Percentiles rank a stretch among this genome's conserved stretches.
phyloP scores from a whole-genome alignment of 139 green algal genomes.

The Medakamo hakoo region DNA sequence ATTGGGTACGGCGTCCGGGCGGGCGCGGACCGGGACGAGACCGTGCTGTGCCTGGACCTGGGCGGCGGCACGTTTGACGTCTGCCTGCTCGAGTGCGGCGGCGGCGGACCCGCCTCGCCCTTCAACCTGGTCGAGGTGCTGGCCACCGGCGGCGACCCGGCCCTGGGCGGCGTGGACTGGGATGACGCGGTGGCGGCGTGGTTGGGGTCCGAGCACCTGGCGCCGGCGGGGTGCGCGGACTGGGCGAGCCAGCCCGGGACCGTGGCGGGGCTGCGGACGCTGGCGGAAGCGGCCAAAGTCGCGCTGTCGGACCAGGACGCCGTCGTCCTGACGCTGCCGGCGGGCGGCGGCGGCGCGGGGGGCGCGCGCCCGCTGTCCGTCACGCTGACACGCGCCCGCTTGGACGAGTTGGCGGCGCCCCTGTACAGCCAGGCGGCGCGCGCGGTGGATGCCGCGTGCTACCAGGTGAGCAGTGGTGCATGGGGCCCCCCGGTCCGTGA shows the following conservation, averaged over 20 bases:
- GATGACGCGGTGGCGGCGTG: constrained; percentile 49
- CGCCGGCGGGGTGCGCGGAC: constrained; percentile 15
- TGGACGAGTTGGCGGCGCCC: constrained; percentile 42
- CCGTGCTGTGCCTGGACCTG: constrained; percentile 79
- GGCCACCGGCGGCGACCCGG: constrained; percentile 61
- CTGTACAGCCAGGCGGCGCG: constrained; percentile 43
- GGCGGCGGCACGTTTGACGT: constrained; percentile 83
- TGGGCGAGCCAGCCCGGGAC: constrained; percentile 16
- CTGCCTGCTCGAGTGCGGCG: constrained; percentile 65
- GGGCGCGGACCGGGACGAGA: constrained; percentile 52
- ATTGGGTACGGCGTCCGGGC: constrained; percentile 63
- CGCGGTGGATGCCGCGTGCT: constrained; percentile 59
- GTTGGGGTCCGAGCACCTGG: constrained; percentile 36
- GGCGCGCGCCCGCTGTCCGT: constrained; percentile 25
- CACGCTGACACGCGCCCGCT: constrained; percentile 4
- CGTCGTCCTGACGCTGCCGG: constrained; percentile 40
- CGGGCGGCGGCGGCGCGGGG: constrained; percentile 37
- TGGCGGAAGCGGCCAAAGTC: constrained; percentile 66
- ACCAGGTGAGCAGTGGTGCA: constrained; percentile 41
- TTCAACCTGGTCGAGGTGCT: constrained; percentile 79
- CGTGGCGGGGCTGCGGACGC: constrained; percentile 29
- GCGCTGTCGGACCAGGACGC: constrained; percentile 25
- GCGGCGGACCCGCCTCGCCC: too few relatives aligned
- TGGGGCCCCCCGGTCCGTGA: too few relatives aligned
- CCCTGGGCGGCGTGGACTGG: constrained; percentile 76